phyloP scores from a whole-genome alignment of 1,284 basidiomycete species.

The Ceratobasidium sp. region DNA sequence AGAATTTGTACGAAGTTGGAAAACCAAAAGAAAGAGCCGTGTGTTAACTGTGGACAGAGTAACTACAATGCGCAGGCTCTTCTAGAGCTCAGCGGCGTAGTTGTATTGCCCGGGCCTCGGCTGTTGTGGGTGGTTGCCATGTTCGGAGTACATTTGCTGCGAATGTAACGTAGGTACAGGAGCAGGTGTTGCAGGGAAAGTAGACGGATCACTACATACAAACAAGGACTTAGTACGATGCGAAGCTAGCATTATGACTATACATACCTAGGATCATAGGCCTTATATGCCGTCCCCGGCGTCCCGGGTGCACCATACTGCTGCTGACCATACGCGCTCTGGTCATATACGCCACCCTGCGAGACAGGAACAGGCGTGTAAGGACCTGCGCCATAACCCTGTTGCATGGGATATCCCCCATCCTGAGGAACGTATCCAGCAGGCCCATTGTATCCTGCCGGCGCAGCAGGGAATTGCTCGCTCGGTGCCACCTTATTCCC shows the following conservation, averaged over 20 bases:
- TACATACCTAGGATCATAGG: constrained; percentile 39
- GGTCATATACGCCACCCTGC: neutral
- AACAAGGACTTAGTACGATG: neutral
- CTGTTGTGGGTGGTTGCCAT: constrained; percentile 8
- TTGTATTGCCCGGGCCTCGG: constrained; percentile 30
- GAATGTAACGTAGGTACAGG: constrained; percentile 11
- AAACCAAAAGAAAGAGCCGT: neutral
- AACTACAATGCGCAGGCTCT: neutral
- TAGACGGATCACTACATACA: constrained; percentile 36
- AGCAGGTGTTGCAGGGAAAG: constrained; percentile 32
- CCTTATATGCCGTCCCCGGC: constrained; percentile 13
- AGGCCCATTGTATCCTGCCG: neutral
- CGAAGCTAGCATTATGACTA: neutral
- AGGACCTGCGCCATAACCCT: constrained; percentile 6
- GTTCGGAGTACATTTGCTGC: constrained; percentile 2
- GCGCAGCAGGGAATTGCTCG: neutral
- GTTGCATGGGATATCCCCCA: constrained; percentile 35
- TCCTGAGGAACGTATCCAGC: neutral
- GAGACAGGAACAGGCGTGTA: constrained; percentile 23
- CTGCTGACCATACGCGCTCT: neutral
- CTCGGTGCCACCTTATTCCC: constrained; percentile 1
- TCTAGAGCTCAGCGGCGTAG: constrained; percentile 35
- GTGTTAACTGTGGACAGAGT: too few relatives aligned
- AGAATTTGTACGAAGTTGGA: neutral
- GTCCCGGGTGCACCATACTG: constrained; percentile 25